These are phyloP conservation scores for Xanthoconium purpureum DNA, from an alignment of 768 basidiomycete genomes.

Conservation along the genomic window DNA sequence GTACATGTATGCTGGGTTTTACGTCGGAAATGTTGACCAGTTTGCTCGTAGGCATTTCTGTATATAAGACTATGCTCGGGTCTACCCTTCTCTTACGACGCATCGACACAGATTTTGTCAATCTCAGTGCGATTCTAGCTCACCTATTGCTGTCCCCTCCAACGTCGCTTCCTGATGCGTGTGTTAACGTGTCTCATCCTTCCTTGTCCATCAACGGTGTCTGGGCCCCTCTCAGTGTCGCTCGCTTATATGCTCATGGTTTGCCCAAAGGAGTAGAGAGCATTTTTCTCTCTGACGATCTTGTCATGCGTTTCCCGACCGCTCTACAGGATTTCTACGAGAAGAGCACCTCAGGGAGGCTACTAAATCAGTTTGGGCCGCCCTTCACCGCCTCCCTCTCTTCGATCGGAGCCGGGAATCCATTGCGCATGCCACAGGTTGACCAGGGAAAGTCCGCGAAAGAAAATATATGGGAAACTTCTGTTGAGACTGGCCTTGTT, in stretches of 20 bases:
- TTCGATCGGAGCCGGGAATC: not conserved
- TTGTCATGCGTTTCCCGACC: conserved; percentile 61
- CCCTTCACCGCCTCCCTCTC: conserved; percentile 49
- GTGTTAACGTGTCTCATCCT: conserved; percentile 50
- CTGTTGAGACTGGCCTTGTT: conserved; percentile 18
- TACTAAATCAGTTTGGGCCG: conserved; percentile 61
- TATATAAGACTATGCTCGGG: conserved; percentile 67
- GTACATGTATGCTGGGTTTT: not conserved
- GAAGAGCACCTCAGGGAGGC: conserved; percentile 44
- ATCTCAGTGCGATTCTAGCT: conserved; percentile 50
- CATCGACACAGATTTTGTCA: conserved; percentile 77
- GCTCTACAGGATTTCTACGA: conserved; percentile 58
- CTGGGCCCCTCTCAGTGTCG: conserved; percentile 65
- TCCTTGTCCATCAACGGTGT: conserved; percentile 55
- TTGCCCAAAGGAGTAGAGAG: conserved; percentile 38
- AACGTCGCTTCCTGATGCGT: conserved; percentile 41
- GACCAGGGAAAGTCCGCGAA: conserved; percentile 3
- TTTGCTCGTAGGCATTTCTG: conserved; percentile 57
- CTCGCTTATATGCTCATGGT: conserved; percentile 40
- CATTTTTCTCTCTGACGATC: conserved; percentile 59
- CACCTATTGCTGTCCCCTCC: conserved; percentile 35
- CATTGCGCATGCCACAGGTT: not conserved
- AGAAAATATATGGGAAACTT: conserved; percentile 20
- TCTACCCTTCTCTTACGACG: conserved; percentile 59
- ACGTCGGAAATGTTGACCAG: conserved; percentile 6